phyloP scores from a whole-genome alignment of 305 asterid genomes.

The Fraxinus velutina region DNA sequence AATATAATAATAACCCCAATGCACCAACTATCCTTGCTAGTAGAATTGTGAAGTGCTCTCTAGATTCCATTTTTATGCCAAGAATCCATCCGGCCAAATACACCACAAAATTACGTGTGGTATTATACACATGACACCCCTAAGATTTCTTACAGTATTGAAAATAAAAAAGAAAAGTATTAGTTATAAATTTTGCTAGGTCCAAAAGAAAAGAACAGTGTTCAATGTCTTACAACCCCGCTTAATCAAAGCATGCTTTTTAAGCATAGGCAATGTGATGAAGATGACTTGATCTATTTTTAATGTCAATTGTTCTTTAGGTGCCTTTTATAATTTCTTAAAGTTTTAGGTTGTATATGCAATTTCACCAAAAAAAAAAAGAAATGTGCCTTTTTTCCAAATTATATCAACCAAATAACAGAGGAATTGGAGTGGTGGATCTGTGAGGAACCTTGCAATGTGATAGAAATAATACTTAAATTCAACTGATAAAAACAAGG shows the following conservation, averaged over 20 bases:
- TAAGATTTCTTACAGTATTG: neutral
- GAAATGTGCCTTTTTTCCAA: neutral
- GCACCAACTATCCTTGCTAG: neutral
- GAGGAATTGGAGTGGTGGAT: neutral
- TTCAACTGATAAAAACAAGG: neutral
- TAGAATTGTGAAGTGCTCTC: neutral
- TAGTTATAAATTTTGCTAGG: neutral
- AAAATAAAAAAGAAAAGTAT: neutral
- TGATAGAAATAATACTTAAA: no score
- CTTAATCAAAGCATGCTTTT: neutral
- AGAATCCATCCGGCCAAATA: neutral
- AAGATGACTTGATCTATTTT: neutral
- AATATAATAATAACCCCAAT: neutral
- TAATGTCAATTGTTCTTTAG: neutral
- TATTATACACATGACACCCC: neutral
- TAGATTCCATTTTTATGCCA: neutral
- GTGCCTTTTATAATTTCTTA: neutral
- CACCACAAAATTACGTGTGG: neutral
- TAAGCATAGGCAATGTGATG: neutral
- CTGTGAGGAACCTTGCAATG: neutral
- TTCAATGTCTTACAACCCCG: neutral
- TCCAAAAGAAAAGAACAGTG: neutral
- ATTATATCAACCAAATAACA: neutral
- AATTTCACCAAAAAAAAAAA: neutral
- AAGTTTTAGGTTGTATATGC: neutral